Base-by-base conservation (phyloP, 2,329 filamentous ascomycete genomes). In the Penicillium sp. region DNA sequence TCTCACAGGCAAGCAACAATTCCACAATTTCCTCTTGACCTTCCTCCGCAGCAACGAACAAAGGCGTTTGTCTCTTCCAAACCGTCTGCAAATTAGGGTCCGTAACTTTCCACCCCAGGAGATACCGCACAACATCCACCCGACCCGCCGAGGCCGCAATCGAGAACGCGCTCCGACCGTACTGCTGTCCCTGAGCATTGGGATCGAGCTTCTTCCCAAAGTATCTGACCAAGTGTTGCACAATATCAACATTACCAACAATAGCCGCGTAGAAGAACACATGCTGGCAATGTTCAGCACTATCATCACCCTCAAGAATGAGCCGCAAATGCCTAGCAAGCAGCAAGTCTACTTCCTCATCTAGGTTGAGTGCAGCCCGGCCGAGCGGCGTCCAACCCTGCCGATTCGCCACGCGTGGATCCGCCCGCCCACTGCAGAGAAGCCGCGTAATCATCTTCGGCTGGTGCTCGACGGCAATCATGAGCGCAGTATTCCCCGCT, bases 231-330 rank as follows among this genome's bases (percentile, higher is more conserved):
- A 64, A 35, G 34, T 64, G 60, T 30, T 50, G 41, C 9, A 61
- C 61, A 19, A 60, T 56, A 38, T 64, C 61, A 8, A 57, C 19
- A 14, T 61, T 56, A 0, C 61, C 61, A 44, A 53, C 55, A 9
- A 63, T 58, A 34, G 61, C 60, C 34, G 61, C 61, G 18, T 60
- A 60, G 32, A 60, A 61, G 26, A 64, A 64, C 1, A 64, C 61
- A 53, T 63, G 59, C 40, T 64, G 61, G 4, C 61, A 58, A 47
- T 64, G 59, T 5, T 13, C 46, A 11, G 45, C 40, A 1, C 44
- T 23, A 19, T 56, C 36, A 16, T 60, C 40, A 2, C 59, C 61
- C 14, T 63, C 54, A 2, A 64, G 39, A 9, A 64, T 64, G 13
- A 60, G 27, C 16, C 51, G 45, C 19, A 64, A 19, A 51, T 64